These are phyloP conservation scores for Skeletonema marinoi DNA, from an alignment of 108 stramenopile species.

Conservation along the genomic window DNA sequence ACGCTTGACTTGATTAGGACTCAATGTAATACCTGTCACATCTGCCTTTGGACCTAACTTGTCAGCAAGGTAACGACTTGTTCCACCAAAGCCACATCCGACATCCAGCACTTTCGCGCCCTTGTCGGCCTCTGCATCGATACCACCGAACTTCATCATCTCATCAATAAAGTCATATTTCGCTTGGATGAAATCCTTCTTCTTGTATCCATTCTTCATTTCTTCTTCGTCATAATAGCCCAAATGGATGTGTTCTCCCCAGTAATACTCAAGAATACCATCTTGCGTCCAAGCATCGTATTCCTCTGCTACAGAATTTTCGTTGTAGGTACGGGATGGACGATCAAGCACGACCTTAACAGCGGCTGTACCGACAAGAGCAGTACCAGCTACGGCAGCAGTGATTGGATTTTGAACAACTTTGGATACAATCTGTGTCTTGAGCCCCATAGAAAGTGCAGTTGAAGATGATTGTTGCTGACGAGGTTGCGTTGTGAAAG, in stretches of 20 bases:
- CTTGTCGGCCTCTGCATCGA: slow-evolving; percentile 49
- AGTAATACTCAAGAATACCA: slow-evolving; percentile 97
- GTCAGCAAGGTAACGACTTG: slow-evolving; percentile 91
- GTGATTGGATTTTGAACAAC: slow-evolving; percentile 27
- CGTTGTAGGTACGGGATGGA: slow-evolving; percentile 80
- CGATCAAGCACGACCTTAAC: slow-evolving; percentile 74
- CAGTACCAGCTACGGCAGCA: slow-evolving; percentile 54
- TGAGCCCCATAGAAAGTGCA: slow-evolving; percentile 49
- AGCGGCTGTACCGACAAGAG: slow-evolving; percentile 65
- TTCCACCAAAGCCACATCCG: slow-evolving; percentile 97
- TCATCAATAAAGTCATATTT: slow-evolving; percentile 97
- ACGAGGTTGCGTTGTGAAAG: slow-evolving; percentile 17
- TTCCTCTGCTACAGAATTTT: slow-evolving; percentile 78
- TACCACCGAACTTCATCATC: slow-evolving; percentile 94
- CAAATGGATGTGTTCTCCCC: slow-evolving; percentile 99
- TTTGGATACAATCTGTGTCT: slow-evolving; percentile 22
- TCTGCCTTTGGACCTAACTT: slow-evolving; percentile 72
- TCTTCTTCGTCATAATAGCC: slow-evolving; percentile 90
- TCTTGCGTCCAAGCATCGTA: slow-evolving; percentile 95
- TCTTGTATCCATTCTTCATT: slow-evolving; percentile 70
- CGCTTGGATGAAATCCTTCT: slow-evolving; percentile 92
- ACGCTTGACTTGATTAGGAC: slow-evolving; percentile 91
- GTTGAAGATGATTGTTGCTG: slow-evolving; percentile 21
- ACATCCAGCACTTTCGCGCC: slow-evolving; percentile 91
- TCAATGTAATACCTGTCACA: slow-evolving; percentile 94